Percentiles rank a stretch among this genome's conserved stretches.
phyloP scores from a whole-genome alignment of 2,329 filamentous ascomycete genomes.

The Lasiodiplodia gonubiensis region DNA sequence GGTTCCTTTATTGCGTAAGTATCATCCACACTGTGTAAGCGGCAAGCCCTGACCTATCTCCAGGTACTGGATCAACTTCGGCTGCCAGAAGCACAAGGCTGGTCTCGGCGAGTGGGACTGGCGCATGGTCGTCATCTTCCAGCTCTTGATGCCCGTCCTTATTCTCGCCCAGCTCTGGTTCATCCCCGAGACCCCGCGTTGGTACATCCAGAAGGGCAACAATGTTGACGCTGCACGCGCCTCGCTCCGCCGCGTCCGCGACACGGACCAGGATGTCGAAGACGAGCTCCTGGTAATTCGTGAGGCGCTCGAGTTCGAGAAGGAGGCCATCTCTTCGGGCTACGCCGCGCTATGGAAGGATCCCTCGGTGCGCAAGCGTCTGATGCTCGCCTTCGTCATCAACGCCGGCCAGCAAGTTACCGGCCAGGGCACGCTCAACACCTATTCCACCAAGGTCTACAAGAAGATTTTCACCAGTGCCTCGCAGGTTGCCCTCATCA shows the following conservation, averaged over 20 bases:
- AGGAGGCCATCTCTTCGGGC: slow-evolving; percentile 67
- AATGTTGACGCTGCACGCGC: slow-evolving; percentile 65
- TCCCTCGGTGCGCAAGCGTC: slow-evolving; percentile 69
- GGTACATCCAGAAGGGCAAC: slow-evolving; percentile 65
- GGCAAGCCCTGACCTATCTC: neutral
- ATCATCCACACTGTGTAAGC: neutral
- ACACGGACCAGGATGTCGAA: slow-evolving; percentile 69
- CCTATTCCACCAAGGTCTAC: slow-evolving; percentile 76
- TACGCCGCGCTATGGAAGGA: slow-evolving; percentile 74
- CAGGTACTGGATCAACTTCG: slow-evolving; percentile 55
- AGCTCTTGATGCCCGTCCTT: slow-evolving; percentile 68
- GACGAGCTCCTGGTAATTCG: slow-evolving; percentile 69
- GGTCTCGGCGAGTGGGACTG: slow-evolving; percentile 73
- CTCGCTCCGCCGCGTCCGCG: slow-evolving; percentile 65
- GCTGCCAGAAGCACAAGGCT: slow-evolving; percentile 60
- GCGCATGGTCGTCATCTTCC: slow-evolving; percentile 75
- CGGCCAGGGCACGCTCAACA: slow-evolving; percentile 74
- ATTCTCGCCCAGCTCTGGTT: slow-evolving; percentile 66
- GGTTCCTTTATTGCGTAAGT: slow-evolving; percentile 72
- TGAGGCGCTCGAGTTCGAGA: slow-evolving; percentile 73
- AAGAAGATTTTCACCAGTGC: slow-evolving; percentile 67
- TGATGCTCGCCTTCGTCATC: slow-evolving; percentile 68
- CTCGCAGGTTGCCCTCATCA: slow-evolving; percentile 70
- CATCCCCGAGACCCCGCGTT: slow-evolving; percentile 53
- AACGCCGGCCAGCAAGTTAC: slow-evolving; percentile 76